phyloP scores from a whole-genome alignment of 805 yeast species.

The Ogataea salicorniae region DNA sequence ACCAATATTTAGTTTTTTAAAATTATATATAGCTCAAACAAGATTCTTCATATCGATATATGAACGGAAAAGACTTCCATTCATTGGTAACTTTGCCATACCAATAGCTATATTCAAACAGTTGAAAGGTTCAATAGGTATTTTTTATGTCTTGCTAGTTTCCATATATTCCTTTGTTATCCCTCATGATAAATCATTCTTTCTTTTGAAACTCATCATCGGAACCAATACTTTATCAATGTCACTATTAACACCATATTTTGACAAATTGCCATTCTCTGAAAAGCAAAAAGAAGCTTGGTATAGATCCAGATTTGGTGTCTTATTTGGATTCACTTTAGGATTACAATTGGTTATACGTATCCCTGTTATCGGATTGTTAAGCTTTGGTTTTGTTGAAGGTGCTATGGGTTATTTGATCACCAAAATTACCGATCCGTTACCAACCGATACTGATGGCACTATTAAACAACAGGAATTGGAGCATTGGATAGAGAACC shows the following conservation, averaged over 20 bases:
- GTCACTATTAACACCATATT: slow-evolving; percentile 47
- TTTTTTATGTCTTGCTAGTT: slow-evolving; percentile 37
- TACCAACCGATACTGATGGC: slow-evolving; percentile 21
- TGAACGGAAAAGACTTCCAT: slow-evolving; percentile 35
- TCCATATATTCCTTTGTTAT: slow-evolving; percentile 31
- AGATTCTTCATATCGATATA: slow-evolving; percentile 29
- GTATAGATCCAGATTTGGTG: slow-evolving; percentile 49
- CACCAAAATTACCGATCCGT: slow-evolving; percentile 48
- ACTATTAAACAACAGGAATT: not conserved
- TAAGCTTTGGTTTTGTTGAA: slow-evolving; percentile 49
- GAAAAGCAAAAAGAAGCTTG: slow-evolving; percentile 40
- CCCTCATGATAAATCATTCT: slow-evolving; percentile 33
- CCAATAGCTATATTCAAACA: slow-evolving; percentile 40
- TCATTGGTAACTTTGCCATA: slow-evolving; percentile 36
- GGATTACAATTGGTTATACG: slow-evolving; percentile 39
- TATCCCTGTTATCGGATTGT: slow-evolving; percentile 41
- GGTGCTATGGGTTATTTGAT: slow-evolving; percentile 48
- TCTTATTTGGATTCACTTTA: slow-evolving; percentile 51
- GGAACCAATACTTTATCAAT: slow-evolving; percentile 41
- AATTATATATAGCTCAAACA: slow-evolving; percentile 25
- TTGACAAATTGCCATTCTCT: slow-evolving; percentile 41
- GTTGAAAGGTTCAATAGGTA: slow-evolving; percentile 42
- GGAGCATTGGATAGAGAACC: slow-evolving; percentile 11
- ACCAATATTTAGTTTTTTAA: slow-evolving; percentile 15
- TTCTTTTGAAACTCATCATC: slow-evolving; percentile 39